A percentile compares a stretch with the other conserved stretches of the same genome.
Evolutionary conservation across 2,329 filamentous ascomycete species (phyloP).

Genomic region (Lomentospora prolificans): DNA sequence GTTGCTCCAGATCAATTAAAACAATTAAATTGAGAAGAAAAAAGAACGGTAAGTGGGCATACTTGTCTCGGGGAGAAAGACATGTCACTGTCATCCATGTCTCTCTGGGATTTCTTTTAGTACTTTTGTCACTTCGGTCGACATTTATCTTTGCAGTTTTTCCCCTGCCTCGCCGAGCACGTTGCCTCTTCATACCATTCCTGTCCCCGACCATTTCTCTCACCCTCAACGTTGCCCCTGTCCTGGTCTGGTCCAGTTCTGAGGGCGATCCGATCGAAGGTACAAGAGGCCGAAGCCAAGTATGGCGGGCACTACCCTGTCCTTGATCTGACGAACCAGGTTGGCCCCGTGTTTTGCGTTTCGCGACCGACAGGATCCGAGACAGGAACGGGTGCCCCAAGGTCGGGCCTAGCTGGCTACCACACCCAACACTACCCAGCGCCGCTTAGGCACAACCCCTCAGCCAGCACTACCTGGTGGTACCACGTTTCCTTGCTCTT

Average conservation of each 20-base stretch:
- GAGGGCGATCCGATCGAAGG: neutral
- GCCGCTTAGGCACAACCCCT: neutral
- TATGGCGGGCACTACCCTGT: neutral
- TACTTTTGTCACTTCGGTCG: neutral
- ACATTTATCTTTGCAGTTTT: neutral
- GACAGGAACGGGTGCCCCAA: slow-evolving; percentile 1
- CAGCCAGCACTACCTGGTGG: neutral
- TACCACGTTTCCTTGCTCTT: neutral
- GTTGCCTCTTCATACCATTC: neutral
- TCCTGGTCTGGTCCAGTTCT: no score
- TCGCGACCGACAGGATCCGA: slow-evolving; percentile 6
- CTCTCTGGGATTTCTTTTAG: neutral
- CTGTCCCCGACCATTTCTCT: neutral
- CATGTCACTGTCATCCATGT: neutral
- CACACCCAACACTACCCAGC: neutral
- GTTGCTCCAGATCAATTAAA: neutral
- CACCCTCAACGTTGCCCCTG: neutral
- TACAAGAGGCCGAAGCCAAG: neutral
- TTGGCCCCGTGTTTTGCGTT: slow-evolving; percentile 4
- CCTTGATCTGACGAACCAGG: neutral
- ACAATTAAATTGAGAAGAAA: neutral
- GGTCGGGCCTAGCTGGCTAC: neutral
- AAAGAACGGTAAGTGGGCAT: neutral
- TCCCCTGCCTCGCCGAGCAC: neutral
- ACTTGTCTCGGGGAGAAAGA: neutral